Conservation (phyloP, 768 basidiomycete species). For the Atractiella rhizophila region DNA sequence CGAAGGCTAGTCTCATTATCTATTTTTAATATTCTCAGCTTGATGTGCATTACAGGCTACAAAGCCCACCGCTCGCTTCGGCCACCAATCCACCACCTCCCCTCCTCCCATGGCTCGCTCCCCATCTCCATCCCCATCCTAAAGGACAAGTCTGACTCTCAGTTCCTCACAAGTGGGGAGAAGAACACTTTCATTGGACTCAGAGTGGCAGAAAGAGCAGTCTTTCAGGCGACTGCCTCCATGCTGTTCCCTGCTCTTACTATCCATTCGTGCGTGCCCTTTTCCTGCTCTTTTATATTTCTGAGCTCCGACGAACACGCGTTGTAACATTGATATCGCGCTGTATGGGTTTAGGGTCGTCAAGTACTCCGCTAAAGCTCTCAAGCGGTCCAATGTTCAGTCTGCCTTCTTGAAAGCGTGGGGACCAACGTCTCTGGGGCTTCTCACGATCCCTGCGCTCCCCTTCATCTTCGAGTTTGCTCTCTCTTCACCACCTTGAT, state of each 20-base stretch:
- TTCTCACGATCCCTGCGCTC: constrained; percentile 2
- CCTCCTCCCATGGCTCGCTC: constrained; percentile 1
- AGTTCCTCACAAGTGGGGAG: not conserved
- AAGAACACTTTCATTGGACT: not conserved
- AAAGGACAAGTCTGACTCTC: constrained; percentile 1
- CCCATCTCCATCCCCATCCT: not conserved
- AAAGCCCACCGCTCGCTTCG: not conserved
- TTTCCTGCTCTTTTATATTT: too few relatives aligned
- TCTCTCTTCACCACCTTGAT: too few relatives aligned
- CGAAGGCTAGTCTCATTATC: constrained; percentile 62
- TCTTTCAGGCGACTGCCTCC: constrained; percentile 57
- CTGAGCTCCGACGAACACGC: too few relatives aligned
- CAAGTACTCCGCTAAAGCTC: constrained; percentile 39
- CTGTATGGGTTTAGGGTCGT: too few relatives aligned
- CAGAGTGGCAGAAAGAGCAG: not conserved
- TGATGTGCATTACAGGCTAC: constrained; percentile 6
- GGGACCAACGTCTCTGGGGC: constrained; percentile 5
- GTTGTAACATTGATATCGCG: too few relatives aligned
- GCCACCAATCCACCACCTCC: not conserved
- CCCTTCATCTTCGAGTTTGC: constrained; percentile 8
- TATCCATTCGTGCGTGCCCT: too few relatives aligned
- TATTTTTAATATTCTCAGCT: constrained; percentile 47
- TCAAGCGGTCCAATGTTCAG: constrained; percentile 27
- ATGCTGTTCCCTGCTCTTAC: constrained; percentile 64
- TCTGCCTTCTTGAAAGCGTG: constrained; percentile 31